phyloP scores from a whole-genome alignment of 495 filamentous ascomycete genomes.

The Niebla homalea region DNA sequence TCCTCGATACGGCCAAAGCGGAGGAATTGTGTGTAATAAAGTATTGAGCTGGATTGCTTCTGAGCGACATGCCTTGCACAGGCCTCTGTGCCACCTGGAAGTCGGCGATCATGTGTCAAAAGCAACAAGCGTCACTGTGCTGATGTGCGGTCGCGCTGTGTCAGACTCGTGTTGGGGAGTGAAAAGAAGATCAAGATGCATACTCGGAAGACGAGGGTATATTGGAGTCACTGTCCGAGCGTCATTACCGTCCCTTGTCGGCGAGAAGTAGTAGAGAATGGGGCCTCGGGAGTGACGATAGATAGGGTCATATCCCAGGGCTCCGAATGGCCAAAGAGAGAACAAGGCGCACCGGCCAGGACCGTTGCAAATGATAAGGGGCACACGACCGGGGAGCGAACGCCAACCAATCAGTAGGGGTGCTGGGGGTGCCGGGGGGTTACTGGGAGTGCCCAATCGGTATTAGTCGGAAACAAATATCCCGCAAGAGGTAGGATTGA shows the following conservation, averaged over 20 bases:
- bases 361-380: not conserved
- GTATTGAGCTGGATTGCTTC: not conserved
- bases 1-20: not conserved
- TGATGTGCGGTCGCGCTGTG: not conserved
- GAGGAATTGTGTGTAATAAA: not conserved
- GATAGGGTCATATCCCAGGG: not conserved
- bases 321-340: not conserved
- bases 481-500: too few relatives aligned
- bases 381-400: not conserved
- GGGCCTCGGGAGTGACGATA: not conserved
- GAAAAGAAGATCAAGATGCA: too few relatives aligned
- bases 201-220: not conserved
- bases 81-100: too few relatives aligned
- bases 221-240: not conserved
- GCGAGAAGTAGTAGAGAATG: not conserved
- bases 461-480: too few relatives aligned
- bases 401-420: too few relatives aligned
- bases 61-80: too few relatives aligned
- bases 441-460: too few relatives aligned
- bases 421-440: too few relatives aligned
- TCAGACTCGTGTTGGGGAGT: too few relatives aligned
- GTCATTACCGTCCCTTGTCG: not conserved
- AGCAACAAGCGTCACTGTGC: not conserved
- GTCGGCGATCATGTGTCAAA: not conserved
- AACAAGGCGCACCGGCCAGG: not conserved